Evolutionary conservation across 352 stramenopile genomes (phyloP).

Genomic region (Phytophthora macrochlamydospora): DNA sequence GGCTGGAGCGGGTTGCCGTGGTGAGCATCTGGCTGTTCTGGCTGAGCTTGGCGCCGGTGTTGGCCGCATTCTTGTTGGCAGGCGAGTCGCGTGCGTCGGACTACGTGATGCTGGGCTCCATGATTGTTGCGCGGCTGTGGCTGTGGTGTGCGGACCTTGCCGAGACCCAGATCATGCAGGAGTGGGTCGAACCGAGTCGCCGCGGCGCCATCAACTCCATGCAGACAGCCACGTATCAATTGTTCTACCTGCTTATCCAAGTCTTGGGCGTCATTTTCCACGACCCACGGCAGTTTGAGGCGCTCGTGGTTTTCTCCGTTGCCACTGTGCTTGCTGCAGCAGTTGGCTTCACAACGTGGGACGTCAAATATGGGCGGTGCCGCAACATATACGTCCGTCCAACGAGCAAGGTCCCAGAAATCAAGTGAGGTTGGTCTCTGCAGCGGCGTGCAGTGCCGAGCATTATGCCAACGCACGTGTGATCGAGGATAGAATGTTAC

Average conservation of each 20-base stretch:
- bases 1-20: slow-evolving; percentile 53
- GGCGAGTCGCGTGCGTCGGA: slow-evolving; percentile 55
- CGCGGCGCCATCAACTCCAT: slow-evolving; percentile 66
- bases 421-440: no score
- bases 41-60: slow-evolving; percentile 48
- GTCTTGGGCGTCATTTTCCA: slow-evolving; percentile 57
- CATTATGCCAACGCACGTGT: no score
- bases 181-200: slow-evolving; percentile 57
- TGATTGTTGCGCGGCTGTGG: slow-evolving; percentile 54
- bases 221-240: slow-evolving; percentile 68
- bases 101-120: slow-evolving; percentile 59
- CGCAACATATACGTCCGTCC: slow-evolving; percentile 34
- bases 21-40: slow-evolving; percentile 73
- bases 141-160: slow-evolving; percentile 61
- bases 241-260: slow-evolving; percentile 71
- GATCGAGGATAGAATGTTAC: no score
- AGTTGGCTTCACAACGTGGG: slow-evolving; percentile 63
- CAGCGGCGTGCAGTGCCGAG: no score
- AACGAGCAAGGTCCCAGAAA: not conserved
- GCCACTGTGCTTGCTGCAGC: slow-evolving; percentile 48
- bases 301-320: slow-evolving; percentile 61
- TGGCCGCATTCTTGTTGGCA: slow-evolving; percentile 46
- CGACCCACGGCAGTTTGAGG: slow-evolving; percentile 56
- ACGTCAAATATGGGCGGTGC: slow-evolving; percentile 40
- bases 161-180: slow-evolving; percentile 78